Evolutionary conservation across 192 early-diverging fungal genomes (phyloP), one percentile per base, ranked within the genome.

Genomic region (Diversispora epigaea): DNA sequence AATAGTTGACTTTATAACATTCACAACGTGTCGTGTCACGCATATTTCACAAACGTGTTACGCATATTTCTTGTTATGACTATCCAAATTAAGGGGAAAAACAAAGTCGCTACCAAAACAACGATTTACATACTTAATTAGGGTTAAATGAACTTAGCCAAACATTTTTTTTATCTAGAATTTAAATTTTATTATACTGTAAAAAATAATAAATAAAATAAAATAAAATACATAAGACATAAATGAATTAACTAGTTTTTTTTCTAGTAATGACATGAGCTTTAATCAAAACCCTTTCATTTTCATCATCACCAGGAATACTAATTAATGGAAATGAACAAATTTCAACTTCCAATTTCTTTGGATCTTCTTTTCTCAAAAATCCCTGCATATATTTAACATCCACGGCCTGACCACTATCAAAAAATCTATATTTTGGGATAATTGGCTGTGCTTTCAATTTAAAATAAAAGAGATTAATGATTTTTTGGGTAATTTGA

Each of bases 271-370:
- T 69, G 11, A 69, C 8, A 14, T 52, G 68, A 54, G 68, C 68
- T 11, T 69, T 69, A 19, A 15, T 32, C 0, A 69, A 41, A 49
- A 69, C 19, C 25, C 40, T 69, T 22, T 40, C 4, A 43, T 39
- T 9, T 21, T 43, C n/a, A 44, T 64, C 25, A 64, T 45, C 4
- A 45, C 3, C 41, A 8, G 5, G 7, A 44, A 64, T 44, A 8
- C 4, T 7, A 19, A 64, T 64, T n/a, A 15, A 39, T 44, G 62
- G 62, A 64, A 64, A 64, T 9, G 14, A 64, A 21, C 62, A 64
- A 64, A 64, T n/a, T 64, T 64, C 62, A n/a, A 64, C 62, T 43
- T 64, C 41, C n/a, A 45, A 64, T 43, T 64, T 64, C 10, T 64
- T 64, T 6, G 44, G 4, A 58, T 58, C 40, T 58, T 57, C 41